Evolutionary conservation across 2,329 filamentous ascomycete species (phyloP).

Genomic region (Curvularia sp.): DNA sequence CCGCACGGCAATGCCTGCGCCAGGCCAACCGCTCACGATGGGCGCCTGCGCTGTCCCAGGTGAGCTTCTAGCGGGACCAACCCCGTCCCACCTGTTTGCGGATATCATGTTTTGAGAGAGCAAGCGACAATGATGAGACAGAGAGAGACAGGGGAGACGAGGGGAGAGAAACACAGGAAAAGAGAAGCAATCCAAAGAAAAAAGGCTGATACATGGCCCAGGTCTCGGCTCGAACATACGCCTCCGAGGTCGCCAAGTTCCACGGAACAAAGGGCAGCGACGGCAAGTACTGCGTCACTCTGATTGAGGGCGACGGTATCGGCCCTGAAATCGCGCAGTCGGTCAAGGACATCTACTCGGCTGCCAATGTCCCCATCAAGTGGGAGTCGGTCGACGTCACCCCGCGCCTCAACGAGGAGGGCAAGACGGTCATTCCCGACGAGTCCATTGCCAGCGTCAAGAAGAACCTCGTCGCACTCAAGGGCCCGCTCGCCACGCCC

Average conservation of each 20-base stretch:
- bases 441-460: conserved; percentile 91
- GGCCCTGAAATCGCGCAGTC: conserved; percentile 97
- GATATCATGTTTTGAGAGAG: background rate
- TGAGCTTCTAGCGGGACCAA: conserved; percentile 50
- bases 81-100: background rate
- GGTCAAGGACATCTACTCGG: conserved; percentile 97
- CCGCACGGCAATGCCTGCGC: conserved; percentile 80
- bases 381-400: conserved; percentile 99
- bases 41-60: conserved; percentile 63
- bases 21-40: conserved; percentile 61
- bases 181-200: background rate
- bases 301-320: conserved; percentile 99
- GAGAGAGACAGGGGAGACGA: background rate
- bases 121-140: background rate
- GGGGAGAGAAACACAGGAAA: background rate
- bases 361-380: conserved; percentile 92
- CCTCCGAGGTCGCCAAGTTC: conserved; percentile 83
- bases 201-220: conserved; percentile 18
- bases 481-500: conserved; percentile 97
- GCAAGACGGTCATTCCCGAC: conserved; percentile 93
- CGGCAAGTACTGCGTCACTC: conserved; percentile 92
- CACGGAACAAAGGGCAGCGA: conserved; percentile 86
- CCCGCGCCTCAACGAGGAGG: conserved; percentile 89
- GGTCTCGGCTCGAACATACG: conserved; percentile 59
- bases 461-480: conserved; percentile 96